Evolutionary conservation across 1,284 basidiomycete species (phyloP), one percentile per base, ranked within the genome.

Genomic region (Trametes pubescens): DNA sequence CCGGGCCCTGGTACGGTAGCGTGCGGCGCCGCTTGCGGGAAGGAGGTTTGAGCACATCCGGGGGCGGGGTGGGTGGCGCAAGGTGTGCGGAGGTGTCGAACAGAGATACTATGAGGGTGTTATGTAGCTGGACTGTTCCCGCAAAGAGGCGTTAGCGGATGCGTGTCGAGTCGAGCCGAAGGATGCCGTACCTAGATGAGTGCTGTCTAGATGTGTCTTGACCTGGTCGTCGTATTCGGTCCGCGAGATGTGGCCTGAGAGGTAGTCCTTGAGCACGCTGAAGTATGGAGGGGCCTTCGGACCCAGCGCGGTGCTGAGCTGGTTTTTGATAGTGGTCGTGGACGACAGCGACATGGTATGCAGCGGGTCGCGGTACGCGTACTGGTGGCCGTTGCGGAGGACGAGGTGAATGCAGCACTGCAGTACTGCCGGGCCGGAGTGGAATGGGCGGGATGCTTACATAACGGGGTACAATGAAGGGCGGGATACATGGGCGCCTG

Each of bases 41-140:
- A n/a, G 87, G 86, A 4, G 83, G 83, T 66, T 90, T 90, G 6
- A 88, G 83, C 2, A 79, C 75, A 54, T 87, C 79, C 18, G 84
- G 85, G 0, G 86, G 84, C 22, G 89, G 87, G 0, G 88, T 86
- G 0, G 86, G 84, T 14, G 86, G 86, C 51, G 86, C 82, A 65
- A 86, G 86, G 68, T 89, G 86, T 0, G 88, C 85, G 0, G 91
- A 91, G 22, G 89, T 88, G 72, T 92, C 91, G 66, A 94, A 91
- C 13, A 94, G 76, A 4, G 92, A 92, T 43, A 93, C 91, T 51
- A 94, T 87, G 32, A 94, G 81, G 4, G 91, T 86, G 75, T 94
- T 94, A 72, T 94, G 92, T 2, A 93, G 79, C 74, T 91, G 89
- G 35, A 93, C 90, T 91, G 69, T 14, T 34, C 5, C 13, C 16